phyloP scores from a whole-genome alignment of 2,329 filamentous ascomycete genomes.

The Dactylellina cionopaga region DNA sequence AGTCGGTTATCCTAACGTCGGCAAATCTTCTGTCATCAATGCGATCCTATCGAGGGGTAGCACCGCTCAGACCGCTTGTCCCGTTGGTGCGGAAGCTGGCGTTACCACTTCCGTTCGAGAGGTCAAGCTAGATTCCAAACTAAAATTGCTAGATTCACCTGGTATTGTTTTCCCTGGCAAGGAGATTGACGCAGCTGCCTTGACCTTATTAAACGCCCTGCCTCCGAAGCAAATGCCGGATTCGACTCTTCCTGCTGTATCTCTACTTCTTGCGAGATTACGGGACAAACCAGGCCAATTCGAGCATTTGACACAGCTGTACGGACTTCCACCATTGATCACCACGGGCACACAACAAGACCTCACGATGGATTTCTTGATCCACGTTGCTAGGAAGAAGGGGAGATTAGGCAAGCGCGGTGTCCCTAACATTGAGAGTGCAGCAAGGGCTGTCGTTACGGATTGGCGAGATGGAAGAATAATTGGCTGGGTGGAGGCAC shows the following conservation, averaged over 20 bases:
- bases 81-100: constrained; percentile 88
- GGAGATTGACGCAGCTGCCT: constrained; percentile 73
- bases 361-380: constrained; percentile 85
- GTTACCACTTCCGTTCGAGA: constrained; percentile 88
- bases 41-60: constrained; percentile 82
- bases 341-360: constrained; percentile 72
- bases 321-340: constrained; percentile 83
- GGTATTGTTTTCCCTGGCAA: constrained; percentile 88
- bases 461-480: constrained; percentile 97
- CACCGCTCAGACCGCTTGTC: constrained; percentile 75
- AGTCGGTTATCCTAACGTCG: constrained; percentile 94
- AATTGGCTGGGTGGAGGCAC: constrained; percentile 87
- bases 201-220: constrained; percentile 88
- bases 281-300: constrained; percentile 77
- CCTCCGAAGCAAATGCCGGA: constrained; percentile 95
- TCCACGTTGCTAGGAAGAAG: constrained; percentile 93
- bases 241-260: constrained; percentile 81
- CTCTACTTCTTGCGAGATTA: constrained; percentile 82
- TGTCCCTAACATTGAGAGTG: constrained; percentile 85
- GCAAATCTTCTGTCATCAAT: constrained; percentile 97
- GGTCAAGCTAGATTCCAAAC: constrained; percentile 93
- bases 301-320: constrained; percentile 81
- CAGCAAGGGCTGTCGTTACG: constrained; percentile 92
- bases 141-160: constrained; percentile 91
- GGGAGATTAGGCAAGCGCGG: constrained; percentile 88